A percentile compares a stretch with the other conserved stretches of the same genome.
Evolutionary conservation across 306 rosid genomes (phyloP).

Genomic region (Prunus padus): DNA sequence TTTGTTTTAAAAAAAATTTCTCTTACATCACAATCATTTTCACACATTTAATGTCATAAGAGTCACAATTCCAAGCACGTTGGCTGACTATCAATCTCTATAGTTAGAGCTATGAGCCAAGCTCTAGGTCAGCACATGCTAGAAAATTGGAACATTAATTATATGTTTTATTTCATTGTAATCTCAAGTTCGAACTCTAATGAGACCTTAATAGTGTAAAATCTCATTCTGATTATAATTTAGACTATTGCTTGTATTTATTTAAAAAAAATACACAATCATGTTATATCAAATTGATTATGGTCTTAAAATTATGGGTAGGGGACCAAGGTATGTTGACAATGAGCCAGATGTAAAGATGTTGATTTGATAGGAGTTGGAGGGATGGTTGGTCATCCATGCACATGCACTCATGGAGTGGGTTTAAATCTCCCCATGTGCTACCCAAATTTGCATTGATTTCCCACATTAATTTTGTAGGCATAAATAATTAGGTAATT

Average conservation of each 20-base stretch:
- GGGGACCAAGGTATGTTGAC: slow-evolving; percentile 8
- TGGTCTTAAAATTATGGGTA: not conserved
- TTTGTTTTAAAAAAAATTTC: too few species aligned
- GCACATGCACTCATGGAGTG: slow-evolving; percentile 41
- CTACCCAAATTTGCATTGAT: slow-evolving; percentile 11
- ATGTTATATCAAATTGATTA: not conserved
- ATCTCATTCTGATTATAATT: accelerated
- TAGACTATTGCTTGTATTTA: too few species aligned
- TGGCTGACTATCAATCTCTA: not conserved
- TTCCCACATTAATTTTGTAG: slow-evolving; percentile 3
- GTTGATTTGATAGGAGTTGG: slow-evolving; percentile 17
- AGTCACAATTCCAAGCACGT: not conserved
- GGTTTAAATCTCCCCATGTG: slow-evolving; percentile 19
- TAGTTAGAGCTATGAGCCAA: not conserved
- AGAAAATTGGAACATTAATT: not conserved
- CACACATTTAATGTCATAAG: too few species aligned
- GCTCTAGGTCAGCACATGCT: slow-evolving; percentile 5
- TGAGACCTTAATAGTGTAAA: accelerated
- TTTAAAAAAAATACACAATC: not conserved
- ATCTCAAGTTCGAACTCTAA: accelerated
- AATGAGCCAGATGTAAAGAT: slow-evolving; percentile 11
- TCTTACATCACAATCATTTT: too few species aligned
- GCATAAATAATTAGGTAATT: slow-evolving; percentile 3
- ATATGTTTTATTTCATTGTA: too few species aligned
- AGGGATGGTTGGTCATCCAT: slow-evolving; percentile 29